A percentile compares a stretch with the other conserved stretches of the same genome.
phyloP scores from a whole-genome alignment of 495 filamentous ascomycete genomes.

The Parathielavia appendiculata region DNA sequence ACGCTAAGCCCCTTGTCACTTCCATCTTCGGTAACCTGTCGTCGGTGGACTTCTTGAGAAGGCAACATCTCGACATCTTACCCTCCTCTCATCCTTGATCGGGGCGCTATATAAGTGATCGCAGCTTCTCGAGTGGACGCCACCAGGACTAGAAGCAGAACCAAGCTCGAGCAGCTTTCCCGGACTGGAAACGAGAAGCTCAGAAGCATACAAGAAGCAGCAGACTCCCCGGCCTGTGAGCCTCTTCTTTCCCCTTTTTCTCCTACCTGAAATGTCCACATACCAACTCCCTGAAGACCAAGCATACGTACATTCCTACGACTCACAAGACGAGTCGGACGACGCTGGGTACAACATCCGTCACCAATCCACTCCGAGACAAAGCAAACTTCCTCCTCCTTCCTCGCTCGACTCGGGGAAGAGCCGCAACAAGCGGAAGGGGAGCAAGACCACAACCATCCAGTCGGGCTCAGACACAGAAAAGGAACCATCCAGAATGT shows the following conservation, averaged over 20 bases:
- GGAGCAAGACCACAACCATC: slow-evolving; percentile 12
- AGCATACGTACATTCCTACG: slow-evolving; percentile 13
- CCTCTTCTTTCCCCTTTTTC: slow-evolving; percentile 12
- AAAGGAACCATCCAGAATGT: slow-evolving; percentile 31
- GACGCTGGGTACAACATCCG: slow-evolving; percentile 9
- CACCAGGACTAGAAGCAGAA: slow-evolving; percentile 12
- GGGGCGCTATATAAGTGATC: slow-evolving; percentile 17
- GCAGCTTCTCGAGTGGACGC: slow-evolving; percentile 14
- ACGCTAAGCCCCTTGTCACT: slow-evolving; percentile 23
- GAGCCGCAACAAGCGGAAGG: slow-evolving; percentile 18
- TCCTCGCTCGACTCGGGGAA: slow-evolving; percentile 15
- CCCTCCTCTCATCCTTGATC: slow-evolving; percentile 5
- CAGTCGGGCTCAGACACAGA: slow-evolving; percentile 34
- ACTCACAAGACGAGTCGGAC: neutral
- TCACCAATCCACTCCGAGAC: slow-evolving; percentile 4
- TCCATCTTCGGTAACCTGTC: slow-evolving; percentile 19
- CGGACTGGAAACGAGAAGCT: slow-evolving; percentile 9
- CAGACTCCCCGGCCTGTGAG: slow-evolving; percentile 23
- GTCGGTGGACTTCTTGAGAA: neutral
- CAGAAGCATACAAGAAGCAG: slow-evolving; percentile 17
- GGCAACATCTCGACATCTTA: slow-evolving; percentile 5
- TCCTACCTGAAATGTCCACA: slow-evolving; percentile 25
- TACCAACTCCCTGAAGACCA: slow-evolving; percentile 31
- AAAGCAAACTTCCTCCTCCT: slow-evolving; percentile 12
- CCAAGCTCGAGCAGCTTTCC: slow-evolving; percentile 13